Evolutionary conservation across 106 monocot genomes (phyloP).

Genomic region (Alisma plantagoaquatica): DNA sequence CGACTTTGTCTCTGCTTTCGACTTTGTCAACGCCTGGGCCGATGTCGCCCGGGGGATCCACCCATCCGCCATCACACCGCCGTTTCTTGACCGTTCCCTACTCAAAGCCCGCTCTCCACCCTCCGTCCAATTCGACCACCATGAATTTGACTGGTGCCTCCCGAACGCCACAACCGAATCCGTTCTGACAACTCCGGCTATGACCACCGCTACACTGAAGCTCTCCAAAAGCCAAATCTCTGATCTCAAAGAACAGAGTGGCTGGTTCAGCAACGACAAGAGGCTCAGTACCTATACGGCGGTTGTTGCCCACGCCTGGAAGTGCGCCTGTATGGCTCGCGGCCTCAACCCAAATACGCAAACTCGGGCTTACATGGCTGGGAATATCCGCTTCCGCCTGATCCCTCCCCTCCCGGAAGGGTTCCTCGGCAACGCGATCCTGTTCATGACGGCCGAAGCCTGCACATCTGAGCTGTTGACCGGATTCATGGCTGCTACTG

Average conservation of each 20-base stretch:
- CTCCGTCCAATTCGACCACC: background rate
- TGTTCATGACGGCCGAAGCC: conserved; percentile 13
- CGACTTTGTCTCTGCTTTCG: background rate
- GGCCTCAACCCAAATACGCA: conserved; percentile 4
- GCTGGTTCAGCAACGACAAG: background rate
- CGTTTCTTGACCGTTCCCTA: background rate
- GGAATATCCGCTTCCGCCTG: conserved; percentile 18
- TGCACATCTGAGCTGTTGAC: conserved; percentile 4
- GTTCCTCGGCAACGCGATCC: conserved; percentile 45
- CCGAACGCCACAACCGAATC: background rate
- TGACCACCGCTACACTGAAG: background rate
- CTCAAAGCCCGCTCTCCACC: background rate
- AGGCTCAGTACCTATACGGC: conserved; percentile 1
- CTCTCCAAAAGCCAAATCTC: background rate
- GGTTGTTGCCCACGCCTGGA: conserved; percentile 36
- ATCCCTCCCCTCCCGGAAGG: conserved; percentile 27
- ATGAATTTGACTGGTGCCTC: background rate
- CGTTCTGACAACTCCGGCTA: background rate
- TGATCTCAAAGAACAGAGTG: background rate
- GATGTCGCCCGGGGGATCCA: background rate
- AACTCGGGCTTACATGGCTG: conserved; percentile 33
- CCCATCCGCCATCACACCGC: background rate
- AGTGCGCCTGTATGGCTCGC: conserved; percentile 36
- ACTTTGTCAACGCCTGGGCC: background rate
- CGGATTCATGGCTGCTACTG: background rate